Base-by-base conservation (phyloP, 1,284 basidiomycete species). In the Apiotrichum mycotoxinovorans region DNA sequence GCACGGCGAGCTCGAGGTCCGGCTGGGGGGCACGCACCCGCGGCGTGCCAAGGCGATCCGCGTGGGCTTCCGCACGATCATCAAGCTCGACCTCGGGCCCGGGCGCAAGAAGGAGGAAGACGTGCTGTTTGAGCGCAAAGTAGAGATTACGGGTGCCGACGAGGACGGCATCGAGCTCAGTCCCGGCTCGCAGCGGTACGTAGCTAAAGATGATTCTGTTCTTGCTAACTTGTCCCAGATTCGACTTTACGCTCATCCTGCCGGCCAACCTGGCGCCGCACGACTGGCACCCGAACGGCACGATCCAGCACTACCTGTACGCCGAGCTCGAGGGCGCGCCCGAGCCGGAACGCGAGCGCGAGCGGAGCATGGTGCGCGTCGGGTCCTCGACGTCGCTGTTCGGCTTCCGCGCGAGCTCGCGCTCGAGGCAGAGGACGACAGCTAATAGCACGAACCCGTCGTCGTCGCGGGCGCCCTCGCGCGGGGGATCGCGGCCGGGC, bases 211-310 rank as follows among this genome's bases (percentile, higher is more conserved):
- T 12, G 30, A 30, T 12, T 30, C 30, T 30, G 30, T n/a, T n/a
- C n/a, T n/a, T n/a, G n/a, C n/a, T n/a, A n/a, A n/a, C n/a, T 30
- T 30, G 30, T n/a, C 30, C 4, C 22, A 61, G 56, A 4, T 58
- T 58, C 43, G 45, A 48, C 14, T 61, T 61, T 41, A 64, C 64
- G 0, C 41, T 69, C 30, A 65, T 65, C 53, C 46, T 69, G 3
- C 67, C 67, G 0, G 51, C 63, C 34, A 64, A 64, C 48, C 63
- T 66, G 12, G 63, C 66, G 7, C 58, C 60, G 33, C 66, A 67
- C 55, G 67, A 69, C 54, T 66, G 64, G 58, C 67, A 67, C 48
- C 44, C 57, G 20, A 69, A 67, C 42, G 66, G 64, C 12, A 61
- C 52, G 20, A 62, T 66, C 27, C 38, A 51, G 26, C 62, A 65